Conservation (phyloP, 225 moss, liverwort and hornwort species). For the Anthoceros angustus region DNA sequence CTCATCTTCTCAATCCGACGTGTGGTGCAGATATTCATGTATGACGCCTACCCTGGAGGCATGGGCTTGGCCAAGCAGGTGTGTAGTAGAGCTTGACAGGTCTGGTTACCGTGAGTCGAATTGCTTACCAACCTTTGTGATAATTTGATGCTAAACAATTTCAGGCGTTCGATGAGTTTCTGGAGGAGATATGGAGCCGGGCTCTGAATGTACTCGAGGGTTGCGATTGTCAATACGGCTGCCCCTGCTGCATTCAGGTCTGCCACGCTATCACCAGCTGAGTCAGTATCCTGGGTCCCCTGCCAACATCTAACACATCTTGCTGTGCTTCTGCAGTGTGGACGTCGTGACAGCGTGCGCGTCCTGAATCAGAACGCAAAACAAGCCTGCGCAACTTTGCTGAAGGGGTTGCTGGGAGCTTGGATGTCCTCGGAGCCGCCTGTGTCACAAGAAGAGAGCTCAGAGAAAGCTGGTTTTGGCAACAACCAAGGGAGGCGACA, state of each 20-base stretch:
- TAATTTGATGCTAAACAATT: slow-evolving; percentile 3
- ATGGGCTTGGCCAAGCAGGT: slow-evolving; percentile 49
- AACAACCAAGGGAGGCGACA: too few relatives aligned
- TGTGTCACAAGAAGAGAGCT: too few relatives aligned
- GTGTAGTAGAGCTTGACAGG: neutral
- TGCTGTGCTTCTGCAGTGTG: neutral
- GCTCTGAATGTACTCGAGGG: slow-evolving; percentile 27
- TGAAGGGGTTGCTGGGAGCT: neutral
- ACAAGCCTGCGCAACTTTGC: neutral
- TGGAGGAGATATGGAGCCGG: slow-evolving; percentile 32
- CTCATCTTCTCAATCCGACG: neutral
- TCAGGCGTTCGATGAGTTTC: slow-evolving; percentile 28
- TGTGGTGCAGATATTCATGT: slow-evolving; percentile 40
- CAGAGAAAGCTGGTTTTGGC: too few relatives aligned
- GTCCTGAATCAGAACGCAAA: neutral
- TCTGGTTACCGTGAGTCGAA: neutral
- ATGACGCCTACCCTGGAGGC: slow-evolving; percentile 46
- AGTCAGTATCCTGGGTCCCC: neutral
- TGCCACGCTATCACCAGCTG: neutral
- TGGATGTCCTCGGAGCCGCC: neutral
- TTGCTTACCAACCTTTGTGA: neutral
- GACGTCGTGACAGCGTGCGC: neutral
- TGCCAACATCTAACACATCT: neutral
- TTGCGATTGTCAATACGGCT: slow-evolving; percentile 42
- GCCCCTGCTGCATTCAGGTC: slow-evolving; percentile 45